Evolutionary conservation across 2,329 filamentous ascomycete species (phyloP), one percentile per base, ranked within the genome.

Genomic region (Taxawa tesnikishii): DNA sequence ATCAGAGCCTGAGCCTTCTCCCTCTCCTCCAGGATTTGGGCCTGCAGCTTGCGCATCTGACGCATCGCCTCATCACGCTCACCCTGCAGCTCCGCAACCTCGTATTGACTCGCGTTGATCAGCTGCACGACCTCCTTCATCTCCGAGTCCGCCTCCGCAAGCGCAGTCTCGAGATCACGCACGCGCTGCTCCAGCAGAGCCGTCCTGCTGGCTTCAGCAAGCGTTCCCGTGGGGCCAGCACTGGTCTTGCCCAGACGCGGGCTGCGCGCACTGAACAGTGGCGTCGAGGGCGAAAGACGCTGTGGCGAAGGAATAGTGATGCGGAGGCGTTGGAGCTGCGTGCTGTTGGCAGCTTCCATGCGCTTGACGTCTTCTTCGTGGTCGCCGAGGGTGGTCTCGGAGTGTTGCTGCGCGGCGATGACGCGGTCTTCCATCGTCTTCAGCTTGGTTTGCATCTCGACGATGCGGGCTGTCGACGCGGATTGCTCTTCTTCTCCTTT

Each of bases 401-500:
- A 88, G 13, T 80, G 73, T 35, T 83, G 78, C 55, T 96, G 88
- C 2, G 88, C 84, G 13, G 73, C 61, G 33, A 92, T 68, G 14
- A 98, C 72, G 45, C 79, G 74, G 39, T 96, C 87, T 53, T 96
- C 90, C 31, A 94, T 73, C 11, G 64, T 59, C 46, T 81, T 83
- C 35, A 98, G 76, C 36, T 77, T 79, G 39, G 71, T 70, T 53
- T 96, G 87, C 53, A 96, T 73, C 33, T 76, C 70, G 35, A 83
- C 83, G 52, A 98, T 94, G 47, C 83, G 80, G 32, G 75, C 68
- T 10, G 81, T 81, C 40, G 85, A 92, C 38, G 75, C 62, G 48
- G 78, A 77, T 53, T 93, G 87, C 46, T 90, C 83, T 18, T 70
- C 68, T 47, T 96, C 88, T 36, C 88, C 87, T 41, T 84, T 81